Base-by-base conservation (phyloP, 2,329 filamentous ascomycete species). In the Cytospora piceae region DNA sequence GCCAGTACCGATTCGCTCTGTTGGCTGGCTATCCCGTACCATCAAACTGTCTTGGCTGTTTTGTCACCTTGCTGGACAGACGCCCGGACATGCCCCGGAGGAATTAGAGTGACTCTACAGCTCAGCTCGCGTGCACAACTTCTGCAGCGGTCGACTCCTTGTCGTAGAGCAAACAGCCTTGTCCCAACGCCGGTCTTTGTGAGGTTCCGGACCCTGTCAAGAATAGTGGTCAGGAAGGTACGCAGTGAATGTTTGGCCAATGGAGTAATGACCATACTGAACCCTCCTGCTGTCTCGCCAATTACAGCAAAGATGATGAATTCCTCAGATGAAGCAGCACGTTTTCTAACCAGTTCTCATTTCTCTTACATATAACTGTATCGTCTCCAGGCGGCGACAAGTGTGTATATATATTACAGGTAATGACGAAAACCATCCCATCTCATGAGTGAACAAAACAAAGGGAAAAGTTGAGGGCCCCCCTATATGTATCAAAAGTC, bases 321-420 rank as follows among this genome's bases (percentile, higher is more conserved):
- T 20, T 46, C 17, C 4, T 46, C 39, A n/a, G 39, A 22, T n/a
- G 11, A n/a, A 24, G 42, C 42, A 49, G 3, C 12, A 12, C 22
- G n/a, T 24, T 20, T 42, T 42, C 39, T 42, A 42, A 42, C 39
- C 39, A 20, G 17, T 12, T 49, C 46, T 4, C 11, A 24, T 24
- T 24, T 37, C 24, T 14, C n/a, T 49, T 2, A 2, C 5, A 24
- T 8, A 49, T 49, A 14, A 24, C n/a, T 49, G 24, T 42, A 22
- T 49, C 9, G 2, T 49, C 46, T 3, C 22, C n/a, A 24, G 46
- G 6, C 12, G 46, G 42, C 7, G 42, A 22, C 20, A n/a, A 12
- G n/a, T 31, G 32, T 54, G 59, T 61, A 61, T 39, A 63, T 60
- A 53, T 63, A 39, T 31, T 63, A 63, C 53, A 63, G 22, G 31